Evolutionary conservation across 192 early-diverging fungal species (phyloP), one percentile per base, ranked within the genome.

Genomic region (Linnemannia schmuckeri): DNA sequence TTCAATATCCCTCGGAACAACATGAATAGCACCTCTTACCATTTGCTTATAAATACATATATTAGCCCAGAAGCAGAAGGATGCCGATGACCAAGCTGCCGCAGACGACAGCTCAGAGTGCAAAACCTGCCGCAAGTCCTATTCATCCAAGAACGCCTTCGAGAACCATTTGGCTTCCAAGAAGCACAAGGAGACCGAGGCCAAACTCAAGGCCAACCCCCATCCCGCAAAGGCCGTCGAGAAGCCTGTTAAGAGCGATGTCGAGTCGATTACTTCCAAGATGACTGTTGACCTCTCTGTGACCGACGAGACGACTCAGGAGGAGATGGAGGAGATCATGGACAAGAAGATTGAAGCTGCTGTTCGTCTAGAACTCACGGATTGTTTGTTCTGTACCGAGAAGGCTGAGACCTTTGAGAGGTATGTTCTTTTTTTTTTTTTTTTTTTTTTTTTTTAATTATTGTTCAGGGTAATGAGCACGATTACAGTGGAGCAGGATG

Each of bases 381-480:
- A 99, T 85, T 99, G 99, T 91, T 91, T 99, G 61, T 99, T 99
- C 92, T 99, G 99, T 90, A 80, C 91, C 27, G 91, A 94, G 81
- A 89, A 88, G 82, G 88, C 93, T 0, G 89, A 88, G 18, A 88
- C 91, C 35, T 95, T 95, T 79, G 93, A 95, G 46, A 87, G 83
- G 77, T 79, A 84, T 63, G 24, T 8, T 35, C 3, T 22, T 37
- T 30, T 9, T 35, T 27, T 6, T 38, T 27, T 13, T 27, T 6
- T 38, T 27, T 13, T 8, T 35, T 3, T 22, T 37, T 30, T 9
- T 35, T 27, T 6, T 38, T 27, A 6, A 1, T n/a, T 20, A 6
- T 24, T 38, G 6, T 70, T 35, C 38, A 12, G 15, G 30, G 66
- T 27, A 40, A 40, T 71, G 38, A 71, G 24, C 12, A 49, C 13